phyloP scores from a whole-genome alignment of 352 stramenopile species.

The Discostella stelligera region DNA sequence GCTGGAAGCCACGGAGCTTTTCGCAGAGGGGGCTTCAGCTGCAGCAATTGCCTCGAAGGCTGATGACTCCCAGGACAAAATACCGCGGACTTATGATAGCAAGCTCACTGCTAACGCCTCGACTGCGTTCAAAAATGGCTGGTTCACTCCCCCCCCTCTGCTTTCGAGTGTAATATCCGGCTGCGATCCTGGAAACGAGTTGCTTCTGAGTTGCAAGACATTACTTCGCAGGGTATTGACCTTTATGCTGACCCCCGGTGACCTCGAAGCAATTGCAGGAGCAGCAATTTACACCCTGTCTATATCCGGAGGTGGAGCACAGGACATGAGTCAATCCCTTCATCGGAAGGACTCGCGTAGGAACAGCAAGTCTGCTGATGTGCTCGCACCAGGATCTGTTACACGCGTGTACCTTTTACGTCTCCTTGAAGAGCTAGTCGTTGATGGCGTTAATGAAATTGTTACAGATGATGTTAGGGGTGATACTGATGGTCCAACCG shows the following conservation, averaged over 20 bases:
- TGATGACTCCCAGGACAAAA: constrained; percentile 20
- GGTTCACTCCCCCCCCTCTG: constrained; percentile 67
- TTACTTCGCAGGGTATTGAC: constrained; percentile 78
- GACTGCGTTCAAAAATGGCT: constrained; percentile 59
- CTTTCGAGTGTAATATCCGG: constrained; percentile 71
- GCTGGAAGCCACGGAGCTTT: constrained; percentile 81
- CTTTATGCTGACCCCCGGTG: constrained; percentile 82
- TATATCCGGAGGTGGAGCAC: constrained; percentile 50
- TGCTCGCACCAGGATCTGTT: constrained; percentile 67
- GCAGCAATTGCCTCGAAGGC: constrained; percentile 24
- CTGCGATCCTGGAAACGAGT: constrained; percentile 73
- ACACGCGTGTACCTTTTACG: constrained; percentile 80
- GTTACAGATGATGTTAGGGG: constrained; percentile 60
- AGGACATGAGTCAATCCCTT: constrained; percentile 20
- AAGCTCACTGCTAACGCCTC: constrained; percentile 9
- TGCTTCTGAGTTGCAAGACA: constrained; percentile 81
- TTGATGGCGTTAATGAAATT: constrained; percentile 84
- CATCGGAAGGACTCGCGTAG: constrained; percentile 19
- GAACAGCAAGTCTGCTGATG: constrained; percentile 29
- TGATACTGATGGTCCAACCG: constrained; percentile 41
- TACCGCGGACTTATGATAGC: constrained; percentile 8
- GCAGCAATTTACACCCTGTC: constrained; percentile 82
- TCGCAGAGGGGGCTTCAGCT: constrained; percentile 57
- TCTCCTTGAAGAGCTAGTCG: constrained; percentile 82
- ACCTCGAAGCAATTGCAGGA: constrained; percentile 80